Conservation (phyloP, 1,284 basidiomycete genomes). For the Ceratobasidium sp. region DNA sequence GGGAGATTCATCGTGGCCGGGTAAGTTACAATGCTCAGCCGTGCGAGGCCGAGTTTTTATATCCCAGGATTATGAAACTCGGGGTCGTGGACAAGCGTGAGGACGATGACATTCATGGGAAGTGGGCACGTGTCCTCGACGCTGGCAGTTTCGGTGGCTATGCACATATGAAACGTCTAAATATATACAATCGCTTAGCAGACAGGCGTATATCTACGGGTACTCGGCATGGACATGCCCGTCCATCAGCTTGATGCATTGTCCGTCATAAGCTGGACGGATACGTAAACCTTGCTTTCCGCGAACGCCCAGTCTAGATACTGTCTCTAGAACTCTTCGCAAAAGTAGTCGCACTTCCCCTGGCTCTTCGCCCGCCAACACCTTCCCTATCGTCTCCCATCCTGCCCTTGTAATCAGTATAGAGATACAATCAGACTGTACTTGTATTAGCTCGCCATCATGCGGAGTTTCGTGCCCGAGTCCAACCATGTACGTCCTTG, state of each 20-base stretch:
- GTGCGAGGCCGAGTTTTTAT: constrained; percentile 14
- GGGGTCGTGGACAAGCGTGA: constrained; percentile 14
- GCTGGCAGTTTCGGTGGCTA: neutral
- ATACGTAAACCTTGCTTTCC: constrained; percentile 62
- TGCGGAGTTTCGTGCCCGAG: constrained; percentile 73
- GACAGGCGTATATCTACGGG: neutral
- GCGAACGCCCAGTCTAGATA: constrained; percentile 40
- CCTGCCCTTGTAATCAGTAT: constrained; percentile 47
- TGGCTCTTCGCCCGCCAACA: constrained; percentile 52
- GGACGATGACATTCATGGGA: neutral
- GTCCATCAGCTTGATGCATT: constrained; percentile 53
- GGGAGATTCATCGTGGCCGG: constrained; percentile 16
- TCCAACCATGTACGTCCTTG: constrained; percentile 71
- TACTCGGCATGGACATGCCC: neutral
- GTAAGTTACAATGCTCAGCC: neutral
- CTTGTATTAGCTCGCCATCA: constrained; percentile 47
- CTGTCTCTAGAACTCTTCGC: constrained; percentile 56
- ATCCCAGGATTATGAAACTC: neutral
- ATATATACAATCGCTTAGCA: neutral
- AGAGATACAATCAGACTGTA: neutral
- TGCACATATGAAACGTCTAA: constrained; percentile 53
- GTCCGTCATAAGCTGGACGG: constrained; percentile 72
- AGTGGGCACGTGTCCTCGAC: constrained; percentile 1
- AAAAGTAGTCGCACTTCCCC: constrained; percentile 44
- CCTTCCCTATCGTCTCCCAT: constrained; percentile 63